phyloP scores from a whole-genome alignment of 1,284 basidiomycete genomes.

The Pascua guehoae region DNA sequence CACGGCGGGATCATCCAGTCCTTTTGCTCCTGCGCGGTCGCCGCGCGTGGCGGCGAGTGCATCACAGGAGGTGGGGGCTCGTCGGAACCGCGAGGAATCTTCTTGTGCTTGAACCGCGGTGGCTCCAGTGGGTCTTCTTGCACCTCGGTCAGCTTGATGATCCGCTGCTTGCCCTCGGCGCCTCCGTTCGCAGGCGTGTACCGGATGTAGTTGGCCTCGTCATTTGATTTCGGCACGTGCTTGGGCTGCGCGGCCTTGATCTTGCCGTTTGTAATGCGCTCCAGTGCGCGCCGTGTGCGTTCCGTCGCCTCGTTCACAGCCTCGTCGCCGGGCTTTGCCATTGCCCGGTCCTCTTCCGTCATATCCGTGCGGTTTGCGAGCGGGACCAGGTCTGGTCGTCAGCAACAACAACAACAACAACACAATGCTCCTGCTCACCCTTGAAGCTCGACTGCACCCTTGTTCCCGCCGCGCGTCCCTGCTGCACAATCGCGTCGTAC shows the following conservation, averaged over 20 bases:
- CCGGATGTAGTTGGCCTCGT: slow-evolving; percentile 80
- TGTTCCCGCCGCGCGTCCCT: slow-evolving; percentile 83
- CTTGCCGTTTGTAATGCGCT: slow-evolving; percentile 89
- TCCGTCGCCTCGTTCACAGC: slow-evolving; percentile 84
- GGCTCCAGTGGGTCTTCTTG: slow-evolving; percentile 97
- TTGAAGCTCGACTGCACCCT: slow-evolving; percentile 92
- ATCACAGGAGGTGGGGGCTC: slow-evolving; percentile 97
- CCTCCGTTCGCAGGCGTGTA: slow-evolving; percentile 75
- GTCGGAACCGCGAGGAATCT: slow-evolving; percentile 91
- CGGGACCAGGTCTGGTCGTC: slow-evolving; percentile 74
- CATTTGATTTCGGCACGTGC: slow-evolving; percentile 63
- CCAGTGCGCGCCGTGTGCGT: slow-evolving; percentile 82
- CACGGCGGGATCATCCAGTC: slow-evolving; percentile 99
- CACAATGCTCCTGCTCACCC: slow-evolving; percentile 36
- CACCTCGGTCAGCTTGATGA: slow-evolving; percentile 98
- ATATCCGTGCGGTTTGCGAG: slow-evolving; percentile 85
- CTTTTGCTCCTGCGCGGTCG: slow-evolving; percentile 94
- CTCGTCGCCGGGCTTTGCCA: slow-evolving; percentile 91
- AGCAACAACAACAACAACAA: neutral
- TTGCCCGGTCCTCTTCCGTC: slow-evolving; percentile 63
- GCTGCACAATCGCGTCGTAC: slow-evolving; percentile 94
- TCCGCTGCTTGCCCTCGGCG: slow-evolving; percentile 70
- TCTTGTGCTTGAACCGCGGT: slow-evolving; percentile 96
- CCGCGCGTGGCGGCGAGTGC: slow-evolving; percentile 90
- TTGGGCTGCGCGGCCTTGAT: slow-evolving; percentile 92